These are phyloP conservation scores for Trametes polyzona DNA, from an alignment of 1,284 basidiomycete species.

Conservation along the genomic window DNA sequence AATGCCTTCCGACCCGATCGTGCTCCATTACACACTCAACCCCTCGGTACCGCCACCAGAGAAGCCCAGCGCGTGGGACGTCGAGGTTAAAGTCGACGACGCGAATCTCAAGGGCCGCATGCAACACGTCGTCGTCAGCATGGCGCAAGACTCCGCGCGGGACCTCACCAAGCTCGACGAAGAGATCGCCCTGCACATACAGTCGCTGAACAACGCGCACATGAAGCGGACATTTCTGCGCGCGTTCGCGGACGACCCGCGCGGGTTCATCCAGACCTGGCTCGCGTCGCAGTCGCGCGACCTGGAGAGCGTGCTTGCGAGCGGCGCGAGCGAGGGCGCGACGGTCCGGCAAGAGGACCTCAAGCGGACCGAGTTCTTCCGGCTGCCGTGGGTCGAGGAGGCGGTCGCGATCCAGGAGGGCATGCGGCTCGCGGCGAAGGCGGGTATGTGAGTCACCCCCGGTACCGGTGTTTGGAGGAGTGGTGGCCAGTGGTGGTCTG, in stretches of 20 bases:
- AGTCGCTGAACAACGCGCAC: conserved; percentile 84
- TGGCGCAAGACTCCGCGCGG: conserved; percentile 70
- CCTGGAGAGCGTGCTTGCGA: conserved; percentile 87
- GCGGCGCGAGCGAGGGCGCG: conserved; percentile 81
- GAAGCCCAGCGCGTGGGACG: conserved; percentile 78
- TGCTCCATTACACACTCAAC: conserved; percentile 81
- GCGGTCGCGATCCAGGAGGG: conserved; percentile 62
- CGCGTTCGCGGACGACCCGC: conserved; percentile 82
- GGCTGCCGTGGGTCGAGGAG: conserved; percentile 87
- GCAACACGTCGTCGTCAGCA: conserved; percentile 70
- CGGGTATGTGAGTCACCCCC: conserved; percentile 20
- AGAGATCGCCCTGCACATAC: conserved; percentile 81
- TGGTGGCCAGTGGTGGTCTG: neutral
- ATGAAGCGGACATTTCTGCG: conserved; percentile 87
- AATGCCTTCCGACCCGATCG: conserved; percentile 78
- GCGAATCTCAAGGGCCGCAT: conserved; percentile 74
- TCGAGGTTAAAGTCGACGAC: conserved; percentile 92
- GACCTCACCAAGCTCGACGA: conserved; percentile 84
- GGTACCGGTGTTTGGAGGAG: neutral
- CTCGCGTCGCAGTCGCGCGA: conserved; percentile 90
- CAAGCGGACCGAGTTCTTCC: conserved; percentile 87
- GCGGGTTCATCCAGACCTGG: conserved; percentile 87
- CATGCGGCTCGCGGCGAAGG: conserved; percentile 50
- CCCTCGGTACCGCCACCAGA: conserved; percentile 62
- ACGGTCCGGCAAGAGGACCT: conserved; percentile 87